These are phyloP conservation scores for Irpex sp. DNA, from an alignment of 1,284 basidiomycete species.

Conservation along the genomic window DNA sequence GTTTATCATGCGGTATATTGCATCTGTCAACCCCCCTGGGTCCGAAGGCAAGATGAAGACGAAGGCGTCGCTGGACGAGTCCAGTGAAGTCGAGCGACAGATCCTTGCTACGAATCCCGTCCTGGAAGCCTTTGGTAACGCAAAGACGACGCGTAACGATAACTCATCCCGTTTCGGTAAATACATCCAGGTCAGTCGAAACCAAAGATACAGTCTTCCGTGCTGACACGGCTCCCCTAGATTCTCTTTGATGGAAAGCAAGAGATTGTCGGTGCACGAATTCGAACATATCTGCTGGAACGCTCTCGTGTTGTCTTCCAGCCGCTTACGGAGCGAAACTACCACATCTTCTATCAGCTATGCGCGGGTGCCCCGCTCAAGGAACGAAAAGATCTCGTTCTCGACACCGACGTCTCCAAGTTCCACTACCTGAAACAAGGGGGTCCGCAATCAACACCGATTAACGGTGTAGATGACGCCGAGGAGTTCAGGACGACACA, in stretches of 20 bases:
- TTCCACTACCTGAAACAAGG: constrained; percentile 96
- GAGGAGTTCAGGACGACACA: constrained; percentile 95
- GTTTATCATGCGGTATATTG: constrained; percentile 99
- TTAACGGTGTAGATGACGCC: constrained; percentile 90
- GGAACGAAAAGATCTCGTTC: constrained; percentile 91
- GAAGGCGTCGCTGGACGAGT: constrained; percentile 74
- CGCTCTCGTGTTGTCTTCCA: constrained; percentile 98
- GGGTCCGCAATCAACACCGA: constrained; percentile 81
- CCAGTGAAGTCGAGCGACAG: constrained; percentile 94
- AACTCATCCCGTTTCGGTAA: constrained; percentile 99
- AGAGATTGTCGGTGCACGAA: constrained; percentile 96
- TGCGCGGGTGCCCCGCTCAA: constrained; percentile 94
- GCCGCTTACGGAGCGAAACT: constrained; percentile 95
- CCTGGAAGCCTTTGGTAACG: constrained; percentile 98
- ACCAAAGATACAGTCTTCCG: neutral
- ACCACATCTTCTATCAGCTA: constrained; percentile 99
- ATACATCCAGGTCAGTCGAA: constrained; percentile 85
- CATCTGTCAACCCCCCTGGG: constrained; percentile 91
- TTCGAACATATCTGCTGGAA: constrained; percentile 96
- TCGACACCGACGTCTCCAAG: constrained; percentile 83
- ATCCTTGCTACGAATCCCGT: constrained; percentile 99
- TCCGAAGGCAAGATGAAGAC: constrained; percentile 58
- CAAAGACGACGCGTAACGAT: constrained; percentile 98
- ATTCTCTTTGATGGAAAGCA: constrained; percentile 95
- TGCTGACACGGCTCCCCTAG: constrained; percentile 37